These are phyloP conservation scores for Candida ortonii DNA, from an alignment of 805 yeast genomes.

Conservation along the genomic window DNA sequence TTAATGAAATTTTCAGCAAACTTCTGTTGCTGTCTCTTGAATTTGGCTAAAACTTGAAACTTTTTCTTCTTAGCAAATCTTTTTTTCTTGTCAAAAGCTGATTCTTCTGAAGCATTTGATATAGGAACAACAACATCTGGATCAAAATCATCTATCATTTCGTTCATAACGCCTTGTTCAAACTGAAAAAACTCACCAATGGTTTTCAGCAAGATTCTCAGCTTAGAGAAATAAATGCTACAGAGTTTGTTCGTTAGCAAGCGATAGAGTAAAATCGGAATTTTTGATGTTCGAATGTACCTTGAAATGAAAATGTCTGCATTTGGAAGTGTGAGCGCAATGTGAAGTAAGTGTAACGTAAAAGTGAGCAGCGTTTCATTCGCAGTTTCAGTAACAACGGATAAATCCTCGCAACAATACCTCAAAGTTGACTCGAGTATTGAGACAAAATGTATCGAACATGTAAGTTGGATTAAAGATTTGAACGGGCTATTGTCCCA, in stretches of 20 bases:
- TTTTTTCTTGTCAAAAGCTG: constrained; percentile 58
- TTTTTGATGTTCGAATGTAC: constrained; percentile 11
- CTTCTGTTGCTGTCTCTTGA: constrained; percentile 73
- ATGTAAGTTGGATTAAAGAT: constrained; percentile 48
- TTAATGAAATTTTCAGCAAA: constrained; percentile 56
- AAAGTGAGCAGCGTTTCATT: constrained; percentile 58
- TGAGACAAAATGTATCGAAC: constrained; percentile 49
- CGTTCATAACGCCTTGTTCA: constrained; percentile 31
- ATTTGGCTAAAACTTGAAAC: constrained; percentile 68
- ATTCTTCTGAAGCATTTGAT: constrained; percentile 24
- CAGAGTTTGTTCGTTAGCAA: constrained; percentile 42
- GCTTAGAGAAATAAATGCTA: constrained; percentile 47
- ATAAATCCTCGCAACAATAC: constrained; percentile 27
- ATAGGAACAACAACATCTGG: constrained; percentile 8
- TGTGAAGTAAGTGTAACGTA: constrained; percentile 65
- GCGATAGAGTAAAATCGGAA: constrained; percentile 34
- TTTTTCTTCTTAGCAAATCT: constrained; percentile 67
- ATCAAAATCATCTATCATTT: constrained; percentile 38
- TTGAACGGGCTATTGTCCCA: constrained; percentile 40
- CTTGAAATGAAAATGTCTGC: constrained; percentile 19
- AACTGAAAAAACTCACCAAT: constrained; percentile 10
- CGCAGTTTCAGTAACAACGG: constrained; percentile 23
- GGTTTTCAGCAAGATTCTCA: constrained; percentile 50
- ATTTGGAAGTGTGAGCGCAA: constrained; percentile 46
- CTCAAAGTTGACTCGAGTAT: constrained; percentile 50